Conservation (phyloP, 75 land plant genomes). For the Isoetes taiwanensis region DNA sequence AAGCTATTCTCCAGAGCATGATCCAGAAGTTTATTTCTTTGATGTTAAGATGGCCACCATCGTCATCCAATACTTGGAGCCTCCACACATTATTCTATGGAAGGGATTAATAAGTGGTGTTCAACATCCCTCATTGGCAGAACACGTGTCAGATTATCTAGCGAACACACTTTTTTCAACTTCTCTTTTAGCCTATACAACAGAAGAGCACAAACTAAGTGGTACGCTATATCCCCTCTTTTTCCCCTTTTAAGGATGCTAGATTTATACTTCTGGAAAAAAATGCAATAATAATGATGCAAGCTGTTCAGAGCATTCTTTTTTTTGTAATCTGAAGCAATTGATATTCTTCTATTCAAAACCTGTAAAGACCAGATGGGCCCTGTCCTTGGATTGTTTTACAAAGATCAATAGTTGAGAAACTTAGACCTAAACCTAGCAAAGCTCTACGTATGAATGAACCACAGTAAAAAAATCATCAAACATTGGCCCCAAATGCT, state of each 20-base stretch:
- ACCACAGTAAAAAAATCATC: no score
- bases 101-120: conserved; percentile 84
- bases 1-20: conserved; percentile 57
- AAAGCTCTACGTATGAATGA: no score
- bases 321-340: no score
- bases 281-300: no score
- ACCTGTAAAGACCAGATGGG: no score
- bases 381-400: no score
- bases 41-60: conserved; percentile 70
- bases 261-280: background rate
- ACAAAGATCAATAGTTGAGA: no score
- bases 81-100: conserved; percentile 90
- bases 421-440: no score
- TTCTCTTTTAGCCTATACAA: conserved; percentile 60
- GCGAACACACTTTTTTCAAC: conserved; percentile 74
- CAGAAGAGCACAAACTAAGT: conserved; percentile 53
- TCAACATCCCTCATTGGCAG: conserved; percentile 74
- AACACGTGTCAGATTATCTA: conserved; percentile 89
- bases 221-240: no score
- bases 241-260: background rate
- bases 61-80: conserved; percentile 83
- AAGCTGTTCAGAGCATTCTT: no score
- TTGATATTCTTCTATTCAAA: no score
- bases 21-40: conserved; percentile 85
- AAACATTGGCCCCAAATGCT: no score